Evolutionary conservation across 1,284 basidiomycete species (phyloP), one percentile per base, ranked within the genome.

Genomic region (Sanghuangporus weigelae): DNA sequence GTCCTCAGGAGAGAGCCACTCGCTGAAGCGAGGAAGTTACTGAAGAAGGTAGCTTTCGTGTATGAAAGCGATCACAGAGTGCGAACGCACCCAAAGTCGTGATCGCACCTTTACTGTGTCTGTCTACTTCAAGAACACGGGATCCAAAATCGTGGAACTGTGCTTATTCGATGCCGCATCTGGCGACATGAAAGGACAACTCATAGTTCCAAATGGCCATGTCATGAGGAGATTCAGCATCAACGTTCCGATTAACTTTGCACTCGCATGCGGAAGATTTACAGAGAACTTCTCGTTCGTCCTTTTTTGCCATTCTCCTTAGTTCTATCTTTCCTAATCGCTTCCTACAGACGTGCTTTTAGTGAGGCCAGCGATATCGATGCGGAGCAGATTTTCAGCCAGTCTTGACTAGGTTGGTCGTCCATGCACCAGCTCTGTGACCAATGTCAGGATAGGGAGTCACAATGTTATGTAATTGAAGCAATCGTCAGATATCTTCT

Each of bases 241-340:
- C 19, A 58, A 58, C 23, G 21, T 36, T 36, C 40, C 57, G 7
- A 14, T 39, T 10, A 58, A 58, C 38, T 58, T 58, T 19, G 40
- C 23, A 11, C 21, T 58, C 19, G n/a, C 16, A 44, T 58, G 38
- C 8, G 57, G 21, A 6, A 7, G 57, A 11, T 6, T 6, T 6
- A 21, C 40, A 36, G 46, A 58, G 57, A 58, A 44, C 23, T 49
- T 58, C 42, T 12, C 39, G 57, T 58, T n/a, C n/a, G n/a, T n/a
- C n/a, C n/a, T n/a, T n/a, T n/a, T n/a, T n/a, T n/a, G n/a, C n/a
- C n/a, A n/a, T n/a, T n/a, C n/a, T n/a, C n/a, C n/a, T n/a, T n/a
- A n/a, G n/a, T n/a, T n/a, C n/a, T n/a, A n/a, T n/a, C n/a, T n/a
- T n/a, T n/a, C n/a, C n/a, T n/a, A n/a, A n/a, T n/a, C n/a, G n/a